Evolutionary conservation across 805 yeast genomes (phyloP).

Genomic region (Wickerhamiella siamensis): DNA sequence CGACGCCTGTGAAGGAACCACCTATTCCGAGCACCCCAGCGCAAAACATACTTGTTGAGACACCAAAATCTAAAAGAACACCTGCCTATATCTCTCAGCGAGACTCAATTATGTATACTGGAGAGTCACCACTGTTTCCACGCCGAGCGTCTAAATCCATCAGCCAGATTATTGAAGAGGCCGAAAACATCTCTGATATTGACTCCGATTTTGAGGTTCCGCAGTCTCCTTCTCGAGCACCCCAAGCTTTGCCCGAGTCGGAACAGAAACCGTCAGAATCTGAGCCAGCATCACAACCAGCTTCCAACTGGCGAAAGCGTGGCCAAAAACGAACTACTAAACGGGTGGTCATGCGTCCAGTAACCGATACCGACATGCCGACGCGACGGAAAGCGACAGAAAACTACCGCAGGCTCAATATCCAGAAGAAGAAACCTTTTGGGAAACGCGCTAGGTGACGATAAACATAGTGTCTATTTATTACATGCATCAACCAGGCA

Average conservation of each 20-base stretch:
- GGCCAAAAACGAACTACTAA: conserved; percentile 26
- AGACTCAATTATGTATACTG: neutral
- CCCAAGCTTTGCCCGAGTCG: neutral
- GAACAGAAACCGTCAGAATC: neutral
- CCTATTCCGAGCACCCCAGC: conserved; percentile 7
- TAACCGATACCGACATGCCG: conserved; percentile 6
- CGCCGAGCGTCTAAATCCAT: neutral
- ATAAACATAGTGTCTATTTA: neutral
- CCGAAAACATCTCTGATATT: neutral
- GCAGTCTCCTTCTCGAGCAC: neutral
- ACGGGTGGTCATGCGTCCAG: conserved; percentile 16
- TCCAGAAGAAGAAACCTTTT: conserved; percentile 4
- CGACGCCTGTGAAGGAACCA: conserved; percentile 7
- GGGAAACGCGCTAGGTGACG: neutral
- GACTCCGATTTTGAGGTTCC: neutral
- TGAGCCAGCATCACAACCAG: conserved; percentile 1
- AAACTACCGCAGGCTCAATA: conserved; percentile 7
- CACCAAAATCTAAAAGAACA: conserved; percentile 8
- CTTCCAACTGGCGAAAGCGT: conserved; percentile 19
- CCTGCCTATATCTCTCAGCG: conserved; percentile 6
- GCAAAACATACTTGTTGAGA: conserved; percentile 5
- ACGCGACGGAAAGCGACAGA: conserved; percentile 3
- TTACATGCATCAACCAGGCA: neutral
- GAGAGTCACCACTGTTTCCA: conserved; percentile 1
- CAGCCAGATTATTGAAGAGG: neutral